Conservation (phyloP, 1,139 yeast genomes). For the Yarrowia galli region DNA sequence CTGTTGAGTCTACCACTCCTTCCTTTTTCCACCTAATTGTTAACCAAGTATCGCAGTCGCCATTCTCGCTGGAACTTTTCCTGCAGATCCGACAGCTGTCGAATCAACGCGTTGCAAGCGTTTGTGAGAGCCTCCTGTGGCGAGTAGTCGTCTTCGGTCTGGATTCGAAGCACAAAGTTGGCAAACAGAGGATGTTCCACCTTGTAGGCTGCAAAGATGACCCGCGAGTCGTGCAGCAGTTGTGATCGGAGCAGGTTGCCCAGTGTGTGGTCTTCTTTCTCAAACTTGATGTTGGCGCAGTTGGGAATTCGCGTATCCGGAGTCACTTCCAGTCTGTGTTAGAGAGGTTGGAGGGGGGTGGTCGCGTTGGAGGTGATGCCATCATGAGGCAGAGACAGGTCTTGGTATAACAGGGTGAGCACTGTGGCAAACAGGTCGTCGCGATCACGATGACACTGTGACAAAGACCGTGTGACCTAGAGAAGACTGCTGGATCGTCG, state of each 20-base stretch:
- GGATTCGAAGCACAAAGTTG: slow-evolving; percentile 88
- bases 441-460: too few relatives aligned
- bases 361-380: too few relatives aligned
- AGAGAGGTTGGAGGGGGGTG: background rate
- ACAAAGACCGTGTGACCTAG: too few relatives aligned
- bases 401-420: too few relatives aligned
- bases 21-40: slow-evolving; percentile 40
- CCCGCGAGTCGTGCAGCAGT: slow-evolving; percentile 82
- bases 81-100: slow-evolving; percentile 75
- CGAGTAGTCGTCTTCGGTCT: slow-evolving; percentile 92
- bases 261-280: slow-evolving; percentile 96
- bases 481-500: too few relatives aligned
- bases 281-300: slow-evolving; percentile 90
- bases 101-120: slow-evolving; percentile 84
- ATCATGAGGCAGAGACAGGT: too few relatives aligned
- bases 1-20: too few relatives aligned
- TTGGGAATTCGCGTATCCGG: slow-evolving; percentile 97
- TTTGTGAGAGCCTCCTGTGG: slow-evolving; percentile 90
- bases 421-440: too few relatives aligned
- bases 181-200: slow-evolving; percentile 98
- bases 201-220: slow-evolving; percentile 94
- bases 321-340: slow-evolving; percentile 71
- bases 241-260: slow-evolving; percentile 90
- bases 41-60: slow-evolving; percentile 81
- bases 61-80: slow-evolving; percentile 88